Base-by-base conservation (phyloP, 2,329 filamentous ascomycete species). In the Neofusicoccum sp. region DNA sequence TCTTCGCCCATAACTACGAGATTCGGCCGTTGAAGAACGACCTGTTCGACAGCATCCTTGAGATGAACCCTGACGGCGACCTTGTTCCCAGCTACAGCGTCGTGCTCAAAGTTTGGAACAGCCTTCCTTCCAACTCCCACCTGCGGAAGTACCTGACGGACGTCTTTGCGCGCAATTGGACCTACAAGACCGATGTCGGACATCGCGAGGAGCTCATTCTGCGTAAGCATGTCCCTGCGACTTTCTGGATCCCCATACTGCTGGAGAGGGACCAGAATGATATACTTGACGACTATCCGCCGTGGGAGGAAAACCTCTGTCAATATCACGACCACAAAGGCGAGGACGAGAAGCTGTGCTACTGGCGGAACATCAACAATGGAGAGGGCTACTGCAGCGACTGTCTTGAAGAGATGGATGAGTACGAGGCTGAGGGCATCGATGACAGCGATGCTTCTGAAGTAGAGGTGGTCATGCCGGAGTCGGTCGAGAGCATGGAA, bases 11-110 rank as follows among this genome's bases (percentile, higher is more conserved):
- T 7, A 9, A 56, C 1, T 56, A 56, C 43, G 22, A 45, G 1
- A 62, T 62, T 16, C 49, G 50, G 9, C 49, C 22, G 5, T 56
- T 56, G 28, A 34, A 34, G 48, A 62, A 62, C 28, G 61, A 62
- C 14, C 49, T 41, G n/a, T 56, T 62, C 22, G 61, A 62, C 33
- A 41, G 49, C 50, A 39, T 62, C 8, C 34, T 29, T 11, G 61
- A 56, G 34, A 41, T 56, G 44, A 48, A 49, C 9, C 22, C 33
- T 0, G 11, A 31, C 22, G 33, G 34, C n/a, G 4, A 33, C 33
- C 28, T 49, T 2, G 43, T 60, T 14, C 56, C 56, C 4, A 48
- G 44, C 45, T 60, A 60, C 45, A 60, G 56, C 34, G 22, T 60
- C 11, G 44, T 60, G 12, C 36, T 49, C 8, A 49, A 31, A 31